Evolutionary conservation across 2,329 filamentous ascomycete species (phyloP).

Genomic region (Parafenestella ontariensis): DNA sequence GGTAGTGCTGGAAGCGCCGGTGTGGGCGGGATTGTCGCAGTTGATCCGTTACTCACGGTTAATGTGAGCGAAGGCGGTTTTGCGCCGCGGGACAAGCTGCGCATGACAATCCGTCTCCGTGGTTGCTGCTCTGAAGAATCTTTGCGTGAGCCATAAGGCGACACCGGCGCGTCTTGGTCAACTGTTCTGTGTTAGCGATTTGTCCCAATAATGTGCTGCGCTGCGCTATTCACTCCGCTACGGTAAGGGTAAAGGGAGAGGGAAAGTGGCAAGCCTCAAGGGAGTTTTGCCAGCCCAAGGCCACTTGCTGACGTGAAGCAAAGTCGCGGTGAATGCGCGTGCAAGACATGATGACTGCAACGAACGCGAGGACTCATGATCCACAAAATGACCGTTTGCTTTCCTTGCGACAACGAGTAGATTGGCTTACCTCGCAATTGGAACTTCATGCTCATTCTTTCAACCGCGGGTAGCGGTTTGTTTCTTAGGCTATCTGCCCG

Average conservation of each 20-base stretch:
- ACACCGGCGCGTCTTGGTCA: conserved; percentile 19
- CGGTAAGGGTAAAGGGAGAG: neutral
- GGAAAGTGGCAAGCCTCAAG: neutral
- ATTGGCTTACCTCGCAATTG: conserved; percentile 43
- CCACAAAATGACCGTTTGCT: neutral
- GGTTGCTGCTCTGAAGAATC: conserved; percentile 29
- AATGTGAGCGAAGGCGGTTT: conserved; percentile 47
- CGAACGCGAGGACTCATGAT: neutral
- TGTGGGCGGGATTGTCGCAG: conserved; percentile 39
- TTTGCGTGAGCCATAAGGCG: conserved; percentile 19
- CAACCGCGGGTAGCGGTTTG: conserved; percentile 33
- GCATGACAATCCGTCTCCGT: conserved; percentile 36
- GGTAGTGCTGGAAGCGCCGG: conserved; percentile 22
- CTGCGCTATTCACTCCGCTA: neutral
- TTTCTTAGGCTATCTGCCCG: conserved; percentile 31
- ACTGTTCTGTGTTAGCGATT: conserved; percentile 11
- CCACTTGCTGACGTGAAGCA: conserved; percentile 6
- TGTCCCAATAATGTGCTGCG: neutral
- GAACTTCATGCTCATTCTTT: conserved; percentile 40
- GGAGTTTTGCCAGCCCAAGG: neutral
- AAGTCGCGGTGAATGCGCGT: conserved; percentile 1
- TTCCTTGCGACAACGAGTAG: neutral
- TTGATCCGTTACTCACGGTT: conserved; percentile 48
- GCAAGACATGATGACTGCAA: conserved; percentile 2
- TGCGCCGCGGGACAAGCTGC: conserved; percentile 42